Base-by-base conservation (phyloP, 2,329 filamentous ascomycete species). In the Pyricularia sp. region DNA sequence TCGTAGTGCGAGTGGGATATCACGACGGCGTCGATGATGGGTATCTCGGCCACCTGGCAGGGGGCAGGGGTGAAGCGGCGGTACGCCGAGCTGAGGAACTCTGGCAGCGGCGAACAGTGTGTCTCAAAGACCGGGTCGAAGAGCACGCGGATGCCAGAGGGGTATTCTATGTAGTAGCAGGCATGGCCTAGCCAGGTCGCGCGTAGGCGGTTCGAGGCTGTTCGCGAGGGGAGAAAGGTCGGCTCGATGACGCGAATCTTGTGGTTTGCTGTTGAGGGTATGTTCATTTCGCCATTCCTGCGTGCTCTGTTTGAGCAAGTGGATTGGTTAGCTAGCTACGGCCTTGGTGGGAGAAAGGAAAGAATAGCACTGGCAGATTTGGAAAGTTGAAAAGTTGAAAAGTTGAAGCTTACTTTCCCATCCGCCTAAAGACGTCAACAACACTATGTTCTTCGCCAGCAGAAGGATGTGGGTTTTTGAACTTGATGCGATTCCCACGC, bases 131-230 rank as follows among this genome's bases (percentile, higher is more conserved):
- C 94, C 1, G 94, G 94, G 75, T 97, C 94, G 77, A 97, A 97
- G 3, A 98, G 86, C 3, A 97, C 92, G 68, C 94, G 89, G 68
- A 98, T 83, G 0, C 94, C 94, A 17, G 86, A 85, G 1, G 93
- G 93, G 74, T 94, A 97, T 78, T 97, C 94, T 73, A 97, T 88
- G 75, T 92, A 94, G 81, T 93, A 97, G 81, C 93, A 97, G 3
- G 94, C 94, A 78, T 98, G 94, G 50, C 94, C 94, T 2, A 98
- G 88, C 94, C 94, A 97, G 59, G 94, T 98, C 42, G 94, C 92
- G 68, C 93, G 88, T 28, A 98, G 84, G 59, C 85, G 83, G 23
- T 78, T 74, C 14, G 79, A 80, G 17, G 31, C 23, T 25, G 36
- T 33, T 61, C 66, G 86, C 17, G 81, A 81, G 1, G 86, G 79